A percentile compares a stretch with the other conserved stretches of the same genome.
phyloP scores from a whole-genome alignment of 805 yeast species.

The Kodamaea laetipori region DNA sequence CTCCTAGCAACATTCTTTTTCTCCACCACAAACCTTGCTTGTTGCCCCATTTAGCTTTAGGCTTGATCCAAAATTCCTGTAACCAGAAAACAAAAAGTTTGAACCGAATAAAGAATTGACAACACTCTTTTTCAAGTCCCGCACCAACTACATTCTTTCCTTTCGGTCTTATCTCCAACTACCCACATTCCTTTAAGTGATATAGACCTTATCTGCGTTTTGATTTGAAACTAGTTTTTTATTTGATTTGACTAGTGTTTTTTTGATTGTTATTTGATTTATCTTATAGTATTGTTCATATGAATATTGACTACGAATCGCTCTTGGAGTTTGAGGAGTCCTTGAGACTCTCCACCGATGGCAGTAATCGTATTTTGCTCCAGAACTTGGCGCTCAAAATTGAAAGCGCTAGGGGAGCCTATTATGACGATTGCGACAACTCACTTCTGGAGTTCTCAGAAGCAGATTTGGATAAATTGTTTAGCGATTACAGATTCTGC shows the following conservation, averaged over 20 bases:
- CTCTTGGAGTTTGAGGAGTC: conserved; percentile 40
- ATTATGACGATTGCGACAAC: conserved; percentile 14
- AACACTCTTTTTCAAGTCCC: conserved; percentile 3
- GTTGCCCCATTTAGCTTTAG: no score
- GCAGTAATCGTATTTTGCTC: conserved; percentile 22
- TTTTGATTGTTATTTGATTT: neutral
- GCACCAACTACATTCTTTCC: conserved; percentile 12
- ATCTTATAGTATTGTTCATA: neutral
- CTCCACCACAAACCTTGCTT: no score
- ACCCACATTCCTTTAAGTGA: conserved; percentile 14
- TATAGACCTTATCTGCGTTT: neutral
- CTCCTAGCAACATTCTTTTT: no score
- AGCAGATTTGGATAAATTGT: conserved; percentile 19
- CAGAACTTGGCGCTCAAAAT: conserved; percentile 30
- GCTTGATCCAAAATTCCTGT: conserved; percentile 1
- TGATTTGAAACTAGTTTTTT: no score
- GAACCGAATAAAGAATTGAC: conserved; percentile 7
- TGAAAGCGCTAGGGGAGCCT: conserved; percentile 22
- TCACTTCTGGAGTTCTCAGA: conserved; percentile 16
- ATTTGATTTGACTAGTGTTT: neutral
- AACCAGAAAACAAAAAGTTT: conserved; percentile 2
- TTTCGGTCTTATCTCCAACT: conserved; percentile 13
- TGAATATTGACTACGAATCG: conserved; percentile 26
- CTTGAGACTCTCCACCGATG: conserved; percentile 20
- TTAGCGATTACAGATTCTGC: conserved; percentile 24